These are phyloP conservation scores for Aspergillus aculeatus DNA, from an alignment of 2,329 filamentous ascomycete genomes.

Conservation along the genomic window DNA sequence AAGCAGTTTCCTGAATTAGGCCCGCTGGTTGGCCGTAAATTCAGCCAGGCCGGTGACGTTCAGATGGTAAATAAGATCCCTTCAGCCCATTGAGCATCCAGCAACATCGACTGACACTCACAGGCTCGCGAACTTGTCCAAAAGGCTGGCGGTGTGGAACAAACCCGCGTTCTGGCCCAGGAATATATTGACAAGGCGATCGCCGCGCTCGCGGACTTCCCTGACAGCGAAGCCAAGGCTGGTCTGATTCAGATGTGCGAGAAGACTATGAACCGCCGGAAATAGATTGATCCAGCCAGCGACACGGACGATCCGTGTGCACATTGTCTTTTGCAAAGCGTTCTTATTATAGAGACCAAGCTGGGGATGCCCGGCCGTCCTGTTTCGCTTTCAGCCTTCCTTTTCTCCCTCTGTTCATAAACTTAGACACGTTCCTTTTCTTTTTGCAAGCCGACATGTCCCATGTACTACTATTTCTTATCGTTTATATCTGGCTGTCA, in stretches of 20 bases:
- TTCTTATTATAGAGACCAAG: not conserved
- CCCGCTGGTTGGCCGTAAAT: conserved; percentile 86
- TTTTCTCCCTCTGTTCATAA: not conserved
- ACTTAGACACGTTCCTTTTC: not conserved
- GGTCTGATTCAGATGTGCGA: conserved; percentile 90
- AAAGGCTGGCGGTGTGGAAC: conserved; percentile 81
- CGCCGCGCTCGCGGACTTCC: conserved; percentile 77
- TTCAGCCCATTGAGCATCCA: not conserved
- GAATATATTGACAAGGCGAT: conserved; percentile 89
- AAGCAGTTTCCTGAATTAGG: conserved; percentile 82
- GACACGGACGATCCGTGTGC: not conserved
- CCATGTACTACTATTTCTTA: conserved; percentile 6
- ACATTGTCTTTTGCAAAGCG: not conserved
- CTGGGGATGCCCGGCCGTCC: not conserved
- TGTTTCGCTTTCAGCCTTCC: not conserved
- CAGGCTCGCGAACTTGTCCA: conserved; percentile 85
- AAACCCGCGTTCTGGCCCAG: conserved; percentile 85
- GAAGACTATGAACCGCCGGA: conserved; percentile 85
- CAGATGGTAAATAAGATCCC: conserved; percentile 61
- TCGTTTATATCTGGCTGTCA: not conserved
- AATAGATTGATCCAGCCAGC: conserved; percentile 49
- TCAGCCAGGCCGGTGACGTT: conserved; percentile 79
- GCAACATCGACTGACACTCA: not conserved
- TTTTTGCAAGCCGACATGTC: not conserved
- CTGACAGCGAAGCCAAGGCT: conserved; percentile 90